A percentile compares a stretch with the other conserved stretches of the same genome.
Conservation (phyloP, 257 asterid species). For the Striga asiatica region DNA sequence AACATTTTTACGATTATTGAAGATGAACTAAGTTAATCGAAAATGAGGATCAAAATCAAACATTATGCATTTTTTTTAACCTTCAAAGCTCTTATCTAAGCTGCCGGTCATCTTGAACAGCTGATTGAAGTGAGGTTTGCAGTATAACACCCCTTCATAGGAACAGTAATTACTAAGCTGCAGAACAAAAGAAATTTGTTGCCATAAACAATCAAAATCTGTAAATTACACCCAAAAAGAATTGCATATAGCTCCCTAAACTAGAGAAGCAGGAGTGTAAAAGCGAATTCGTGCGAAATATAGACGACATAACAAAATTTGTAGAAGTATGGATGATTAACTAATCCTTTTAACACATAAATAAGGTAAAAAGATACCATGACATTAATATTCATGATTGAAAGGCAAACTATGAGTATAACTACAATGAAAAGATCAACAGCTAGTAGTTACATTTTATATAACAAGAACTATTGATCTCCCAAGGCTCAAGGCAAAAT, state of each 20-base stretch:
- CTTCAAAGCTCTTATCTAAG: constrained; percentile 78
- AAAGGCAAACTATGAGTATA: neutral
- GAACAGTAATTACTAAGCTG: constrained; percentile 69
- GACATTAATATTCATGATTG: neutral
- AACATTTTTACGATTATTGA: neutral
- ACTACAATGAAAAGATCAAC: neutral
- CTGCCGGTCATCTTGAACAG: constrained; percentile 85
- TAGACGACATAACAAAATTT: no score
- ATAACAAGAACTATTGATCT: neutral
- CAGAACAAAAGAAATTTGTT: constrained; percentile 7
- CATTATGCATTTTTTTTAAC: no score
- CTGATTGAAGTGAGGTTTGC: constrained; percentile 82
- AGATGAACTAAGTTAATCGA: neutral
- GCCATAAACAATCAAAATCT: neutral
- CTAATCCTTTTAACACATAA: neutral
- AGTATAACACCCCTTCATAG: constrained; percentile 72
- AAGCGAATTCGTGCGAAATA: no score
- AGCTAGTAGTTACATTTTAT: neutral
- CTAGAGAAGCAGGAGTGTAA: no score
- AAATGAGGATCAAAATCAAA: neutral
- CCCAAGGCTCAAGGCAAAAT: neutral
- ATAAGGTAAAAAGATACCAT: neutral
- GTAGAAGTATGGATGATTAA: no score
- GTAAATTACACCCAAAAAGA: neutral
- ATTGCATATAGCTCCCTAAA: neutral